A percentile compares a stretch with the other conserved stretches of the same genome.
Evolutionary conservation across 108 stramenopile species (phyloP).

Genomic region (Cylindrotheca closterium): DNA sequence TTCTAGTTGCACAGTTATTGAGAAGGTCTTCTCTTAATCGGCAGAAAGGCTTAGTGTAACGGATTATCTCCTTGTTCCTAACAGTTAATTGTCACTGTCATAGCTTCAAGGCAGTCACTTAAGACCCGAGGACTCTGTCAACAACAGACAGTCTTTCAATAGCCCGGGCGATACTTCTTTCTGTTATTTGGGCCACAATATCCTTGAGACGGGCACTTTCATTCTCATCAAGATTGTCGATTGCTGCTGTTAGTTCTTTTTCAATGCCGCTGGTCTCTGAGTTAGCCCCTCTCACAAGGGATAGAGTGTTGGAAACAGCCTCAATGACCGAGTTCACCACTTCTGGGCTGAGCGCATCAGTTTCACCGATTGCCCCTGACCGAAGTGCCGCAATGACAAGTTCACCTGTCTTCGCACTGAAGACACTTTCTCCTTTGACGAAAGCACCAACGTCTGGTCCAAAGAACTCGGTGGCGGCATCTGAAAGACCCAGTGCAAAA

Average conservation of each 20-base stretch:
- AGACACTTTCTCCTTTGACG: constrained; percentile 64
- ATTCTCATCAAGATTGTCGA: constrained; percentile 26
- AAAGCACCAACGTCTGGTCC: constrained; percentile 64
- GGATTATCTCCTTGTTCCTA: not conserved
- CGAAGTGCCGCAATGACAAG: constrained; percentile 54
- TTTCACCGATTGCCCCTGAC: constrained; percentile 41
- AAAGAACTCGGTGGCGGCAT: constrained; percentile 69
- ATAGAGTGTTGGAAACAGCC: constrained; percentile 18
- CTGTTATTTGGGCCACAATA: constrained; percentile 36
- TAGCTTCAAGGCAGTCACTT: too few species aligned
- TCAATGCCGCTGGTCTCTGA: constrained; percentile 2
- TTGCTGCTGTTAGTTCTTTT: constrained; percentile 24
- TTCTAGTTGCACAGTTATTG: not conserved
- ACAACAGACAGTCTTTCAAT: constrained; percentile 30
- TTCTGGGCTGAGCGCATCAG: constrained; percentile 30
- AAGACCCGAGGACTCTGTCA: constrained; percentile 13
- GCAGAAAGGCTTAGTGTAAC: too few species aligned
- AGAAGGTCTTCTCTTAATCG: too few species aligned
- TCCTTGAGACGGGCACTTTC: constrained; percentile 37
- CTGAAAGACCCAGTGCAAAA: constrained; percentile 77
- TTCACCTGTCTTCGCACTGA: constrained; percentile 48
- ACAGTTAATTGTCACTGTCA: too few species aligned
- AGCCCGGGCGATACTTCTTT: constrained; percentile 32
- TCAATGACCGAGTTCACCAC: constrained; percentile 26
- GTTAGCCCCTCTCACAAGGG: constrained; percentile 3